A percentile compares a stretch with the other conserved stretches of the same genome.
These are phyloP conservation scores for Amylocystis lapponica DNA, from an alignment of 768 basidiomycete genomes.

Conservation along the genomic window DNA sequence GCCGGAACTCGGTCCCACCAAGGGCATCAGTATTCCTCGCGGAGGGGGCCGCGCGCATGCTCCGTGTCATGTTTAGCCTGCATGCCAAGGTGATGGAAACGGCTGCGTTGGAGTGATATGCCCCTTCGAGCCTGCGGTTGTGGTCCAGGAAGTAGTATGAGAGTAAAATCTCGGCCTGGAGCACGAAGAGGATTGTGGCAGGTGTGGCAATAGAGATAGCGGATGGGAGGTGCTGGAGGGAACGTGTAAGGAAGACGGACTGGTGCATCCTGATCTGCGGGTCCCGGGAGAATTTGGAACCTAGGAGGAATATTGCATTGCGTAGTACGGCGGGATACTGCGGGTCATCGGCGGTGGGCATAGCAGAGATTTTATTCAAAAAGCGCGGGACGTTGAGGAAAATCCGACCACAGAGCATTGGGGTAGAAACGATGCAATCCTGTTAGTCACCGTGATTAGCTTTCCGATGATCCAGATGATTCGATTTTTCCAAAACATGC, in stretches of 20 bases:
- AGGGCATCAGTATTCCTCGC: constrained; percentile 11
- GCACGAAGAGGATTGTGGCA: constrained; percentile 28
- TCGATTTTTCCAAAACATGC: no score
- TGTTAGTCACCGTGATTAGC: no score
- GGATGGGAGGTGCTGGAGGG: constrained; percentile 45
- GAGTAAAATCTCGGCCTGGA: constrained; percentile 47
- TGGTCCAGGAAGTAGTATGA: constrained; percentile 59
- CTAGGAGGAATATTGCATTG: constrained; percentile 32
- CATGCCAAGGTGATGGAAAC: constrained; percentile 27
- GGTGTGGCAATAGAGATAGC: constrained; percentile 25
- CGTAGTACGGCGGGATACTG: constrained; percentile 37
- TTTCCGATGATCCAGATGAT: constrained; percentile 3
- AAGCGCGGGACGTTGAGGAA: constrained; percentile 53
- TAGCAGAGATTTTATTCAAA: constrained; percentile 17
- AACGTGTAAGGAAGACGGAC: constrained; percentile 40
- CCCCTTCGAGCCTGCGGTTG: constrained; percentile 56
- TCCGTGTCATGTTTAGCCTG: constrained; percentile 23
- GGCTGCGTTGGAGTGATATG: constrained; percentile 41
- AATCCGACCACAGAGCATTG: constrained; percentile 58
- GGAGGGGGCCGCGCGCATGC: constrained; percentile 19
- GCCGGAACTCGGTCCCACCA: constrained; percentile 1
- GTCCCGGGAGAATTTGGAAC: constrained; percentile 21
- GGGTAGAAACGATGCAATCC: no score
- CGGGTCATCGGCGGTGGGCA: constrained; percentile 26
- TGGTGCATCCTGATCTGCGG: constrained; percentile 22